Percentiles rank a stretch among this genome's conserved stretches.
Conservation (phyloP, 2,329 filamentous ascomycete species). For the Arachnomyces sp. region DNA sequence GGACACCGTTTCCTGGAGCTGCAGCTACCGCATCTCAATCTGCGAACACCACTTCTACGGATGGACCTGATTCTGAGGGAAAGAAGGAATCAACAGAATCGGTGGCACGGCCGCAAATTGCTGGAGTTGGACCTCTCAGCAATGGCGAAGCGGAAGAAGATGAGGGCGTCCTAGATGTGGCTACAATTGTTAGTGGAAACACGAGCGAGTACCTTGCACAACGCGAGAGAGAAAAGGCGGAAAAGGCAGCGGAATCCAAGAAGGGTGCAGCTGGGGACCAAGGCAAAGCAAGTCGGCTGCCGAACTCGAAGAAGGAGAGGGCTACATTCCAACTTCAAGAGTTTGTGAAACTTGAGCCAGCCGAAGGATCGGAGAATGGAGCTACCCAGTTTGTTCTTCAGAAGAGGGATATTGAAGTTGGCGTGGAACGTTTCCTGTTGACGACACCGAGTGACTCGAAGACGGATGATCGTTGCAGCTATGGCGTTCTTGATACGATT, state of each 20-base stretch:
- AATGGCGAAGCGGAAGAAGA: conserved; percentile 44
- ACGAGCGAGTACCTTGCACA: conserved; percentile 56
- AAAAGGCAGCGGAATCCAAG: conserved; percentile 49
- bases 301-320: conserved; percentile 53
- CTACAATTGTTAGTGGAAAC: conserved; percentile 58
- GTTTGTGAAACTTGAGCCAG: conserved; percentile 46
- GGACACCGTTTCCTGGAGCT: conserved; percentile 47
- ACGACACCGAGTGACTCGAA: conserved; percentile 36
- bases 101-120: too few relatives aligned
- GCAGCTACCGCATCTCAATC: conserved; percentile 34
- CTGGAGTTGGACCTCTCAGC: conserved; percentile 30
- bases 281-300: conserved; percentile 43
- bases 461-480: conserved; percentile 31
- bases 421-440: conserved; percentile 54
- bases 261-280: conserved; percentile 36
- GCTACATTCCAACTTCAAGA: conserved; percentile 57
- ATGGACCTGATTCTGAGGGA: conserved; percentile 33
- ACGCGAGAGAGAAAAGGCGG: conserved; percentile 56
- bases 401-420: conserved; percentile 53
- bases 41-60: conserved; percentile 51
- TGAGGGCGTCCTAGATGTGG: conserved; percentile 58
- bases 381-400: conserved; percentile 48
- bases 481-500: conserved; percentile 72
- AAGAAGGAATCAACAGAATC: too few relatives aligned
- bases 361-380: conserved; percentile 42